Evolutionary conservation across 345 rosid genomes (phyloP), one percentile per base, ranked within the genome.

Genomic region (Camelina hispida): DNA sequence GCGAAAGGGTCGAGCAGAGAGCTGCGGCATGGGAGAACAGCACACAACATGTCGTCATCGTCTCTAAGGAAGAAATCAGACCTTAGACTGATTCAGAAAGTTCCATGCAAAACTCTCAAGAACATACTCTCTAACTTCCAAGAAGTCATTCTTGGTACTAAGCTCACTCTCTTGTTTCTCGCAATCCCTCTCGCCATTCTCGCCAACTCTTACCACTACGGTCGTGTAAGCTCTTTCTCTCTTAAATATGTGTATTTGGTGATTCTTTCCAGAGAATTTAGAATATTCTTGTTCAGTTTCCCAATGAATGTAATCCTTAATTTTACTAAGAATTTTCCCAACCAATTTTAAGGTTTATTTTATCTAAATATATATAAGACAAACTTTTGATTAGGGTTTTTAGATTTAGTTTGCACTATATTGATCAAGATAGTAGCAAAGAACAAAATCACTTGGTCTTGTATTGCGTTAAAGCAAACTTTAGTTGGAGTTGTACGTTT

Each of bases 131-230:
- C 90, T 5, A 91, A 91, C 81, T 79, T 94, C 64, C 97, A 91
- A 71, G 96, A 91, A 82, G 95, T 94, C 62, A 66, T 94, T 74
- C 68, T 91, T 14, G 97, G 96, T 18, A 94, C 98, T 5, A 94
- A 91, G 51, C 95, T 94, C 35, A 77, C 88, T 7, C 53, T 91
- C 63, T 88, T 94, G 37, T 90, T 91, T 54, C 93, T 86, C 0
- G 96, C 93, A n/a, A 78, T 94, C 28, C 96, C 96, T 4, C 79
- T 94, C 0, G 96, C 98, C 30, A 67, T 94, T 53, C 48, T 79
- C 55, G 97, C 91, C n/a, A 25, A 86, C 4, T 73, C 28, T 47
- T 81, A 80, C 48, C 83, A 86, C 9, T 87, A 86, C 28, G 92
- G 79, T 78, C 81, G 86, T 55, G 97, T 94, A 73, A 79, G 89